Evolutionary conservation across 495 filamentous ascomycete species (phyloP), one percentile per base, ranked within the genome.

Genomic region (Corynascus novoguineensis): DNA sequence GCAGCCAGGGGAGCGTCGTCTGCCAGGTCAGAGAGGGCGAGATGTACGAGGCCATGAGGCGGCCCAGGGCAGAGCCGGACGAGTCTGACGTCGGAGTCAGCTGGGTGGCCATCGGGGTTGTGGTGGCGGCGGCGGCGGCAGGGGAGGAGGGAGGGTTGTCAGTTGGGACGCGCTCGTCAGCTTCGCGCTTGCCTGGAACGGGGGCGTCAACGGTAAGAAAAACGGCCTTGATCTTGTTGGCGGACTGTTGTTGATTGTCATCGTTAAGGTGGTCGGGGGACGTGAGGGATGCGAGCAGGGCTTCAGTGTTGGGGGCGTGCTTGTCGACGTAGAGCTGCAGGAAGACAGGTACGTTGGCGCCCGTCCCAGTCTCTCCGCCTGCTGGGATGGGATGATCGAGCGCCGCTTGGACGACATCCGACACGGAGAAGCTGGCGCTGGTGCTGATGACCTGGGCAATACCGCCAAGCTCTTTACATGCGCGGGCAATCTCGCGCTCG

Each of bases 281-380:
- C 15, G 50, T 53, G 8, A 53, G 50, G 50, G 50, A 53, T 7
- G 14, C 15, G 14, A 53, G 50, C 12, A 53, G 50, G 37, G 50
- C 50, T 31, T 83, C 86, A n/a, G 85, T 84, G 59, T 88, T 88
- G 41, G 71, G 51, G 1, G 88, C 79, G 57, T 89, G 78, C 40
- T 82, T 83, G 68, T 92, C 86, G 50, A 93, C 88, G 62, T 95
- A 95, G 35, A 95, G 72, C 62, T 93, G 90, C 62, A 91, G 86
- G 74, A 90, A 90, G 62, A 88, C 80, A 2, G 75, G 72, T 14
- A 59, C 35, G 25, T 77, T 68, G 17, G 68, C 65, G 22, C 22
- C 7, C 22, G 14, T n/a, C 8, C 4, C 15, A 19, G n/a, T 22
- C 1, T 41, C 38, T 10, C 15, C 6, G 22, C 14, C 37, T 8